Evolutionary conservation across 2,329 filamentous ascomycete genomes (phyloP), one percentile per base, ranked within the genome.

Genomic region (Sclerotinia minor): DNA sequence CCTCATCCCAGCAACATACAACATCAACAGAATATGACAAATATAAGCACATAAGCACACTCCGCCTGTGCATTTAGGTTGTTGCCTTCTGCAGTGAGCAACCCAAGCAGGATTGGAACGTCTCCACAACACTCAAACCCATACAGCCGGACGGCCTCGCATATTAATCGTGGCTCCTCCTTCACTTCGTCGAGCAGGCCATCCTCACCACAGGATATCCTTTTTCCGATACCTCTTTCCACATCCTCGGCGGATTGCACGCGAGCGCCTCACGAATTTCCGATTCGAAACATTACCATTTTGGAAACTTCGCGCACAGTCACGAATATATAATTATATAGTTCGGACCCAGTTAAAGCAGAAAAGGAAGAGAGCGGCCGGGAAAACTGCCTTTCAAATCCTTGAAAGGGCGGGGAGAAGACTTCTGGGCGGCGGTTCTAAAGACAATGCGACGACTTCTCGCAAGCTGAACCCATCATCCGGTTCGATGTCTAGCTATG

Each of bases 251-350:
- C 24, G 64, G 69, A 57, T 65, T 52, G 17, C 24, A 55, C 53
- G 64, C 67, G 45, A 60, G 59, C 41, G 67, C 45, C 53, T 68
- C 61, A 8, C 67, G 72, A 82, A 84, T 72, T 87, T 97, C 77
- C 91, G 87, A 71, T 86, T 92, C 83, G 87, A 93, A 73, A 91
- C 86, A 6, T 79, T 96, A 32, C 91, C 92, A 17, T 81, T 83
- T 63, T 84, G 92, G 74, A 91, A 89, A 75, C 87, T 89, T 76
- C 83, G 84, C 65, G 80, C 92, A 11, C 92, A 96, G 79, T 89
- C 89, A 49, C 86, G 88, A 67, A 87, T 97, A 71, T 96, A 95
- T 77, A 84, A 84, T 57, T 91, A 89, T 71, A 83, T 96, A 67
- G 81, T 94, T 70, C 82, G 83, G 72, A 85, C 86, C 63, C 89